These are phyloP conservation scores for Endothia cerciana DNA, from an alignment of 2,329 filamentous ascomycete genomes.

Conservation along the genomic window DNA sequence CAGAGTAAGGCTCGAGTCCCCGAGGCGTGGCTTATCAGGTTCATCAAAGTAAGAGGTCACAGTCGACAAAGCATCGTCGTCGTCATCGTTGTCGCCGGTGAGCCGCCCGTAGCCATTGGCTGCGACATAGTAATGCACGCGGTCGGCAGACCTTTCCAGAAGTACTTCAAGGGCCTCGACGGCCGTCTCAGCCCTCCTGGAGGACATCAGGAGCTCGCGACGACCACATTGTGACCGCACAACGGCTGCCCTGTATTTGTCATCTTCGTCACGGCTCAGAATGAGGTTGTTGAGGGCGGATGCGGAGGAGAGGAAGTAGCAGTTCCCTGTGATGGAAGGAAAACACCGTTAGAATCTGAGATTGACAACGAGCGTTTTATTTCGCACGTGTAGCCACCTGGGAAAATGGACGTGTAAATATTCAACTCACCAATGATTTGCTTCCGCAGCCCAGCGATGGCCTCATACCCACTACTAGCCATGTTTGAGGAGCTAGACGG, in stretches of 20 bases:
- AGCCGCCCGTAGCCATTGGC: conserved; percentile 39
- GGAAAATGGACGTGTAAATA: neutral
- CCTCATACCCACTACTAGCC: conserved; percentile 13
- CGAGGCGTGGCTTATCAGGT: conserved; percentile 14
- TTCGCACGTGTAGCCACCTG: neutral
- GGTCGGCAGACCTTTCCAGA: conserved; percentile 44
- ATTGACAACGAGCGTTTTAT: neutral
- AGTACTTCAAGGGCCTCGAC: conserved; percentile 42
- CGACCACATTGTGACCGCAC: conserved; percentile 34
- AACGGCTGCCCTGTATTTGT: conserved; percentile 35
- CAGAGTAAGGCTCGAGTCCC: conserved; percentile 18
- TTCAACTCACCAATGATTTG: conserved; percentile 25
- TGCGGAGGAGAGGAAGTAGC: conserved; percentile 34
- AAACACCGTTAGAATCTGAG: conserved; percentile 5
- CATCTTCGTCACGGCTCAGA: conserved; percentile 35
- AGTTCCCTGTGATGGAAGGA: conserved; percentile 34
- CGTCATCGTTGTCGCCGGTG: conserved; percentile 18
- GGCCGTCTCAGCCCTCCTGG: conserved; percentile 37
- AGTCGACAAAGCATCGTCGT: conserved; percentile 21
- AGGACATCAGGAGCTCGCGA: conserved; percentile 35
- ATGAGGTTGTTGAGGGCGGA: conserved; percentile 32
- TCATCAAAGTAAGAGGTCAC: conserved; percentile 19
- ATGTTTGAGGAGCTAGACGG: neutral
- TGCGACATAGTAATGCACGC: conserved; percentile 40
- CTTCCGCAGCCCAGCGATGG: conserved; percentile 14